phyloP scores from a whole-genome alignment of 73 alveolate species.

The Durusdinium trenchii region DNA sequence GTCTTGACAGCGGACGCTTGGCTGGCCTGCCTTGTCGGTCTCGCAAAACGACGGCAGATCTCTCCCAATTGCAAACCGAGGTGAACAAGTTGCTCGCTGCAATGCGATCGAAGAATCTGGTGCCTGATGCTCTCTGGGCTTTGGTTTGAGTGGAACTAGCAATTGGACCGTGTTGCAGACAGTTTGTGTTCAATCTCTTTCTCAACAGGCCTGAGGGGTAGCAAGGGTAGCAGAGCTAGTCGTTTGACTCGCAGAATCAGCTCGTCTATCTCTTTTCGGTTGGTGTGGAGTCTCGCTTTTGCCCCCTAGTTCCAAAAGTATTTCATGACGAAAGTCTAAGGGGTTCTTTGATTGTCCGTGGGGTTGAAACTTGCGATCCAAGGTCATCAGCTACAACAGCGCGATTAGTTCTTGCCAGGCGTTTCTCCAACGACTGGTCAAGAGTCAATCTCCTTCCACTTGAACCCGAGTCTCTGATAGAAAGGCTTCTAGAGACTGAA shows the following conservation, averaged over 20 bases:
- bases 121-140: constrained; percentile 8
- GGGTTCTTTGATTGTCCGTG: background rate
- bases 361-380: background rate
- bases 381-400: constrained; percentile 72
- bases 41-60: background rate
- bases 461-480: background rate
- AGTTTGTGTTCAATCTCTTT: too few relatives aligned
- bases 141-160: background rate
- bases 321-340: too few relatives aligned
- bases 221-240: too few relatives aligned
- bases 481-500: background rate
- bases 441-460: background rate
- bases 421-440: background rate
- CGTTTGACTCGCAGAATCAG: too few relatives aligned
- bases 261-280: background rate
- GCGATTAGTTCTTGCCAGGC: constrained; percentile 66
- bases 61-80: background rate
- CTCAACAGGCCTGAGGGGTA: too few relatives aligned
- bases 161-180: too few relatives aligned
- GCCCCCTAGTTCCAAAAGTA: too few relatives aligned
- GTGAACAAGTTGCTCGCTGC: background rate
- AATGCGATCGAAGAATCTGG: constrained; percentile 19
- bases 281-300: too few relatives aligned
- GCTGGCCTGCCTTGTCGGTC: background rate
- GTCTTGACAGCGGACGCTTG: too few relatives aligned